A percentile compares a stretch with the other conserved stretches of the same genome.
These are phyloP conservation scores for Lasiodiplodia citricola DNA, from an alignment of 2,329 filamentous ascomycete genomes.

Conservation along the genomic window DNA sequence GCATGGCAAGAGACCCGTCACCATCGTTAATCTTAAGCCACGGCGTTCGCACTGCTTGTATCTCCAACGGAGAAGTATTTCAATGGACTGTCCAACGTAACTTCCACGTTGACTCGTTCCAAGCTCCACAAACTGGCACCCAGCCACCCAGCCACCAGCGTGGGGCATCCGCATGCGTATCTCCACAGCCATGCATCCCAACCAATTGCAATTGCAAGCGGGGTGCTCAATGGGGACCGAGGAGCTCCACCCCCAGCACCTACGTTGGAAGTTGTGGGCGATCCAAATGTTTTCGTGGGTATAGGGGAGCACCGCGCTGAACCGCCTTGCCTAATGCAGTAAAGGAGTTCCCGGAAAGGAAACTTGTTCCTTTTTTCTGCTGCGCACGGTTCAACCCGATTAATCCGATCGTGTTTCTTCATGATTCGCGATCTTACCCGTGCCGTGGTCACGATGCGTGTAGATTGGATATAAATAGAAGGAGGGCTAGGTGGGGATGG, in stretches of 20 bases:
- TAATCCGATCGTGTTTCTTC: not conserved
- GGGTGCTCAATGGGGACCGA: not conserved
- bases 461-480: not conserved
- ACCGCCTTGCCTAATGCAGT: not conserved
- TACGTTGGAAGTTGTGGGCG: slow-evolving; percentile 1
- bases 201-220: no score
- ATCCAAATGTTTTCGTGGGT: not conserved
- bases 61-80: no score
- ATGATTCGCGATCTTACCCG: not conserved
- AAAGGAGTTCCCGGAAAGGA: not conserved
- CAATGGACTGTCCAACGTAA: no score
- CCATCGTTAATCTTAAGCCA: no score
- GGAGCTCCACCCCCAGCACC: not conserved
- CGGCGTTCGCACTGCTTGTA: no score
- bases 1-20: no score
- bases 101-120: no score
- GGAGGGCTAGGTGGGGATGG: no score
- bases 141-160: no score
- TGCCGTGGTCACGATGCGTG: not conserved
- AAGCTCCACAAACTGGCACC: no score
- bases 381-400: not conserved
- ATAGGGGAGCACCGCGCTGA: not conserved
- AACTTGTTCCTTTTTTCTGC: not conserved
- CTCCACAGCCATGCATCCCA: no score
- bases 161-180: no score